Base-by-base conservation (phyloP, 768 basidiomycete genomes). In the Lentinula boryana region DNA sequence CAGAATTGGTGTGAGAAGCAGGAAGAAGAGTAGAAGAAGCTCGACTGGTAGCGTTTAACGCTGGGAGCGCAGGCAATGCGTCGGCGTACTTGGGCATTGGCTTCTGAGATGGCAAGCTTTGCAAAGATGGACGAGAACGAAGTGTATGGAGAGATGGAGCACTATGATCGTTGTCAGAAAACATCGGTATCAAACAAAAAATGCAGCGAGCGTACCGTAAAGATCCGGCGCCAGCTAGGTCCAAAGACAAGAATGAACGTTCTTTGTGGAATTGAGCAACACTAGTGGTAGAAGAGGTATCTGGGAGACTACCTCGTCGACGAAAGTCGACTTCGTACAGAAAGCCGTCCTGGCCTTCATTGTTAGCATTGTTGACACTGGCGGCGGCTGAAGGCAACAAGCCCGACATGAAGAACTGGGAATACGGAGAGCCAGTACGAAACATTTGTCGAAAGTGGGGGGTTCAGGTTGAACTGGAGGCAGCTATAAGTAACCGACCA, bases 181-280 rank as follows among this genome's bases (percentile, higher is more conserved):
- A 38, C 18, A 10, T 7, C 6, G 16, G 21, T 3, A 38, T 6
- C 16, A 44, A 12, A 0, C 52, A 18, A 15, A 38, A 27, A 33
- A 52, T 21, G 9, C 23, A 38, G 54, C 40, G 56, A 64, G 68
- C 21, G 68, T 66, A 58, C 74, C 68, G 72, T 59, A 74, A 68
- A 3, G 75, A 76, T 63, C 76, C 74, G 27, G 77, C 75, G 68
- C 85, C 83, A 41, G 86, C 87, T 4, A 87, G 78, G 69, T 89
- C 87, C 58, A 89, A 80, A 38, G 83, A 88, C 55, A 89, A 80
- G 69, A 88, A 88, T 2, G 87, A 88, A 44, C 82, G 79, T 62
- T 79, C 72, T 49, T 65, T 60, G 75, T 46, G 81, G 68, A 1
- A 81, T 80, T 60, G 81, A 77, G 67, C 82, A 4, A 56, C 23